These are phyloP conservation scores for Blastobotrys niveus DNA, from an alignment of 1,139 yeast genomes.

Conservation along the genomic window DNA sequence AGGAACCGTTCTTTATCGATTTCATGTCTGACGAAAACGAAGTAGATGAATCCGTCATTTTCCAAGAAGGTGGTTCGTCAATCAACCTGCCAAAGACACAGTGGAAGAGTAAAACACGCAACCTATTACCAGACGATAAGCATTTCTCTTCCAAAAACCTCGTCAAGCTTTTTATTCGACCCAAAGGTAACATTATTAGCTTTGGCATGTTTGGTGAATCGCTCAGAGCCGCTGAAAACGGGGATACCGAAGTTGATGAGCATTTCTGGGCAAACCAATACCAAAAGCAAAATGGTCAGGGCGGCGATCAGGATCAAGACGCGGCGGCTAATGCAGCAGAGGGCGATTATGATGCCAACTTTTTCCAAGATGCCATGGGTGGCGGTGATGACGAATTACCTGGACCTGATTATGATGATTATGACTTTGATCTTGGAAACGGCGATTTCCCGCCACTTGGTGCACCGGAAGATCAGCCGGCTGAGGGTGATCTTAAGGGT, in stretches of 20 bases:
- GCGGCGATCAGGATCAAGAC: slow-evolving; percentile 33
- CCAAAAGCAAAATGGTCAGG: slow-evolving; percentile 35
- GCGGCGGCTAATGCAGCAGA: slow-evolving; percentile 22
- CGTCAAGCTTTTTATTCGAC: slow-evolving; percentile 65
- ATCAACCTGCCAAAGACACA: slow-evolving; percentile 43
- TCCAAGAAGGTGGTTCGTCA: slow-evolving; percentile 42
- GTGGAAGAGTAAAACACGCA: slow-evolving; percentile 39
- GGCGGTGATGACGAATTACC: slow-evolving; percentile 22
- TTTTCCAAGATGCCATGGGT: slow-evolving; percentile 40
- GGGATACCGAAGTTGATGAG: slow-evolving; percentile 42
- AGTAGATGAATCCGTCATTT: slow-evolving; percentile 44
- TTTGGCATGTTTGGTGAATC: slow-evolving; percentile 11
- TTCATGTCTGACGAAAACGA: slow-evolving; percentile 45
- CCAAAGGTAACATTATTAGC: slow-evolving; percentile 35
- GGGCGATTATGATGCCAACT: slow-evolving; percentile 42
- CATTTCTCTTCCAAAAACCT: slow-evolving; percentile 66
- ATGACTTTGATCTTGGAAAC: slow-evolving; percentile 19
- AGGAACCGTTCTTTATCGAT: slow-evolving; percentile 43
- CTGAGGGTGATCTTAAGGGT: slow-evolving; percentile 13
- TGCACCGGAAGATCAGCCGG: neutral
- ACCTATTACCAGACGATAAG: slow-evolving; percentile 67
- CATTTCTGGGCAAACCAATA: slow-evolving; percentile 60
- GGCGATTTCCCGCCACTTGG: slow-evolving; percentile 8
- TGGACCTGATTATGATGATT: slow-evolving; percentile 7
- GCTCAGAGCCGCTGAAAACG: slow-evolving; percentile 14